A percentile compares a stretch with the other conserved stretches of the same genome.
Evolutionary conservation across 2,329 filamentous ascomycete genomes (phyloP).

Genomic region (Phialemoniopsis sp.): DNA sequence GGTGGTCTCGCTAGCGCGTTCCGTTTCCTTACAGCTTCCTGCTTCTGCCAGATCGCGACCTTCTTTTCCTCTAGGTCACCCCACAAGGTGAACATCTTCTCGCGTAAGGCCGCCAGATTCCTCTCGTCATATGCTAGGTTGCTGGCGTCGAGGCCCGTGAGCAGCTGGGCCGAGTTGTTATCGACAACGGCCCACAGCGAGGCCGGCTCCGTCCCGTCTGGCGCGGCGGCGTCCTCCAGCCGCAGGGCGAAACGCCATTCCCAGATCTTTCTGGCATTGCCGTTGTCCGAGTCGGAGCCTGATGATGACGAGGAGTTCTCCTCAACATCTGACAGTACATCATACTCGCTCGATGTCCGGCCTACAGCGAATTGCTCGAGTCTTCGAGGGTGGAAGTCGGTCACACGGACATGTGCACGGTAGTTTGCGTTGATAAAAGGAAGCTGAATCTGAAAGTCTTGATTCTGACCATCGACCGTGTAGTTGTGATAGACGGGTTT

Average conservation of each 20-base stretch:
- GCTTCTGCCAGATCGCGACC: constrained; percentile 37
- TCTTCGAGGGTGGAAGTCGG: constrained; percentile 71
- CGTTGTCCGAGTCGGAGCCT: constrained; percentile 19
- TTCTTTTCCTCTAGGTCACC: constrained; percentile 77
- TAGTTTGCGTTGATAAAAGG: constrained; percentile 76
- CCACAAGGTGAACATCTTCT: constrained; percentile 78
- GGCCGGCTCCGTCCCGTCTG: constrained; percentile 25
- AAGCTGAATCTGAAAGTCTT: constrained; percentile 33
- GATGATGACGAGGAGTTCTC: constrained; percentile 13
- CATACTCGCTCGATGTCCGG: constrained; percentile 39
- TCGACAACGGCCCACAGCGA: constrained; percentile 67
- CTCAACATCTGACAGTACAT: constrained; percentile 42
- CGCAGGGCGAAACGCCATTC: constrained; percentile 82
- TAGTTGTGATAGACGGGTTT: constrained; percentile 33
- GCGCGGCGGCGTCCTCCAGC: constrained; percentile 62
- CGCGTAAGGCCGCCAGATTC: constrained; percentile 50
- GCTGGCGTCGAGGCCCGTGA: constrained; percentile 42
- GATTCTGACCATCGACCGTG: constrained; percentile 29
- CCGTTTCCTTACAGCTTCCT: constrained; percentile 5
- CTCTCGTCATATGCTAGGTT: constrained; percentile 50
- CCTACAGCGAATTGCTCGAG: constrained; percentile 67
- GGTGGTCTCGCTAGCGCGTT: constrained; percentile 20
- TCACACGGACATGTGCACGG: constrained; percentile 65
- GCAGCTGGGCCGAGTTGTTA: constrained; percentile 45
- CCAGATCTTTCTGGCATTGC: constrained; percentile 45